Conservation (phyloP, 139 green algal species). For the Marvania coccoides region DNA sequence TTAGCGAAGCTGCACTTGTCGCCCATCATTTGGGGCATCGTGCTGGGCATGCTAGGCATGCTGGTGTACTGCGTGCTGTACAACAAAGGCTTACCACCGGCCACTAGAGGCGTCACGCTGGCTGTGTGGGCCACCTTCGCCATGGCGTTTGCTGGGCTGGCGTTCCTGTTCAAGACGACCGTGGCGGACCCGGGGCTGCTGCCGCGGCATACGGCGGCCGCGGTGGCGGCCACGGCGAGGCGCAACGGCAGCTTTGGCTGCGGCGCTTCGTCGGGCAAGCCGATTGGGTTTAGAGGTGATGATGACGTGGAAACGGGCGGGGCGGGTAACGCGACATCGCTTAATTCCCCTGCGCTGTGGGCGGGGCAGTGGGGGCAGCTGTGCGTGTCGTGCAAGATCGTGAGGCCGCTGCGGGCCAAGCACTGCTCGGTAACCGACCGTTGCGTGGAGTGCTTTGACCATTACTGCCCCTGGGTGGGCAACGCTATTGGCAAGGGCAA, state of each 20-base stretch:
- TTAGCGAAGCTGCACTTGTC: conserved; percentile 66
- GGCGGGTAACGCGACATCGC: not conserved
- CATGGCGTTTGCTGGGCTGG: conserved; percentile 39
- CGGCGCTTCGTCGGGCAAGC: not conserved
- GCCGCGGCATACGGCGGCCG: conserved; percentile 5
- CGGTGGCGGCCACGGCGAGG: not conserved
- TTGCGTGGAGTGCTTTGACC: conserved; percentile 92
- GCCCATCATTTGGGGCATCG: conserved; percentile 71
- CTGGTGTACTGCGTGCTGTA: conserved; percentile 52
- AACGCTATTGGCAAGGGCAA: conserved; percentile 86
- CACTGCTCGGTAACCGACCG: conserved; percentile 79
- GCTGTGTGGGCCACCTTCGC: conserved; percentile 24
- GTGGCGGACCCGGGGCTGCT: conserved; percentile 73
- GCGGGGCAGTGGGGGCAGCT: conserved; percentile 82
- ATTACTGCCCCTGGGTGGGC: conserved; percentile 96
- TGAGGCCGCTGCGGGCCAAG: conserved; percentile 86
- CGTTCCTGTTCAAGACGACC: conserved; percentile 70
- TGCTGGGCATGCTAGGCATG: conserved; percentile 56
- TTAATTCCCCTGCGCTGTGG: conserved; percentile 81
- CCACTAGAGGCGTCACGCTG: not conserved
- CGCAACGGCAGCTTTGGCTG: not conserved
- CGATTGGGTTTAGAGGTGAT: not conserved
- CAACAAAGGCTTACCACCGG: conserved; percentile 3
- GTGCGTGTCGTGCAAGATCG: conserved; percentile 86
- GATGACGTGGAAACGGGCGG: not conserved